These are phyloP conservation scores for Linnemannia exigua DNA, from an alignment of 192 early-diverging fungal species.

Conservation along the genomic window DNA sequence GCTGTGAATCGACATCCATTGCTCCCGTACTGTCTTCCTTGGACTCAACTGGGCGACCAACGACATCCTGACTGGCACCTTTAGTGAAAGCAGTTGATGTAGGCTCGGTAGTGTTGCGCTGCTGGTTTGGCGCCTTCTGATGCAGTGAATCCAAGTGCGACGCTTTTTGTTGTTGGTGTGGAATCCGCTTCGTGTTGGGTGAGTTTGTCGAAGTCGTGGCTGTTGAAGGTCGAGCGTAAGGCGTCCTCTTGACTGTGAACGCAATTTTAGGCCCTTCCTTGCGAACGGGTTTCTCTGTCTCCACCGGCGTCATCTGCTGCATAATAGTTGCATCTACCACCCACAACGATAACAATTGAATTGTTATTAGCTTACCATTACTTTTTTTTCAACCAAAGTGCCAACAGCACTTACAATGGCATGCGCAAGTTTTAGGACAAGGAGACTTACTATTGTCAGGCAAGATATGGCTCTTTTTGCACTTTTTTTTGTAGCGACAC, in stretches of 20 bases:
- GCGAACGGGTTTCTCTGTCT: background rate
- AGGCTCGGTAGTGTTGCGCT: background rate
- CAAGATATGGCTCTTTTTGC: conserved; percentile 46
- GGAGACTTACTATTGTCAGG: conserved; percentile 37
- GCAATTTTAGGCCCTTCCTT: conserved; percentile 26
- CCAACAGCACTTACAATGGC: too few relatives aligned
- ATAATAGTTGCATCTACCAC: conserved; percentile 29
- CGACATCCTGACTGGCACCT: background rate
- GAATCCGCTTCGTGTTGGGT: background rate
- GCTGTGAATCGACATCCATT: background rate
- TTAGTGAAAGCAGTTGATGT: background rate
- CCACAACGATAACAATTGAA: background rate
- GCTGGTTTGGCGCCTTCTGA: background rate
- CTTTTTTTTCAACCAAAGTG: too few relatives aligned
- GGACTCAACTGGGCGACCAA: background rate
- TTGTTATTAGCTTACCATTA: background rate
- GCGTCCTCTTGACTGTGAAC: conserved; percentile 27
- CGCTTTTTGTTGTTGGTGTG: background rate
- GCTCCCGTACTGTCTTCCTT: background rate
- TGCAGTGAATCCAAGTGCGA: background rate
- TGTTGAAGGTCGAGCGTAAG: conserved; percentile 11
- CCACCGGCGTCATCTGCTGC: background rate
- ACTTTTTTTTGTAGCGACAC: conserved; percentile 49
- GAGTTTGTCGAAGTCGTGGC: background rate
- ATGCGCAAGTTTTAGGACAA: background rate